These are phyloP conservation scores for Cercophora scortea DNA, from an alignment of 495 filamentous ascomycete genomes.

Conservation along the genomic window DNA sequence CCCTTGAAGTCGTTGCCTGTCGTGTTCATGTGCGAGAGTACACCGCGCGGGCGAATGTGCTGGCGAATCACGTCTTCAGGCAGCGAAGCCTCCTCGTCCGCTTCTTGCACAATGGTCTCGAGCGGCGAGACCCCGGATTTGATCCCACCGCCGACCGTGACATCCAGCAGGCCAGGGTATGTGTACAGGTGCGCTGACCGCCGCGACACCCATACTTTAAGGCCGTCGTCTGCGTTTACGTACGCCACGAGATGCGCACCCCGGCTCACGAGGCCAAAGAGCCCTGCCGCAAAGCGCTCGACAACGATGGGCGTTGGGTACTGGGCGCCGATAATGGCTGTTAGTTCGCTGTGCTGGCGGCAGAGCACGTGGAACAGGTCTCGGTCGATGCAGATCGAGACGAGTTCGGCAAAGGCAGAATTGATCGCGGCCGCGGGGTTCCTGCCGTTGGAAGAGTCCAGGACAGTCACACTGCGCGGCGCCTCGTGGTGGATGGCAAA, in stretches of 20 bases:
- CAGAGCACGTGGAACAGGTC: too few species aligned
- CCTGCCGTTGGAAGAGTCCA: too few species aligned
- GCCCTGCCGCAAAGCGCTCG: too few species aligned
- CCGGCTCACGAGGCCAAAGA: conserved; percentile 44
- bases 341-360: too few species aligned
- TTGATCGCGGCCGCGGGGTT: too few species aligned
- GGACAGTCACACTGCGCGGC: too few species aligned
- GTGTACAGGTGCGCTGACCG: conserved; percentile 38
- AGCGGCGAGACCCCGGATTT: conserved; percentile 31
- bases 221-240: conserved; percentile 11
- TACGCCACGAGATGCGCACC: conserved; percentile 47
- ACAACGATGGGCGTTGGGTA: too few species aligned
- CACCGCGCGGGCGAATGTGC: conserved; percentile 24
- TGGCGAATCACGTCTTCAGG: conserved; percentile 19
- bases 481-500: too few species aligned
- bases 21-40: conserved; percentile 33
- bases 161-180: conserved; percentile 47
- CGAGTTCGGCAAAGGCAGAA: too few species aligned
- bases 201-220: conserved; percentile 46
- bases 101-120: conserved; percentile 45
- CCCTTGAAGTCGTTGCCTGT: conserved; percentile 33
- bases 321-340: too few species aligned
- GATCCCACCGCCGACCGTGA: conserved; percentile 48
- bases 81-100: conserved; percentile 47
- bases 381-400: too few species aligned